Percentiles rank a stretch among this genome's conserved stretches.
These are phyloP conservation scores for Apiospora koreana DNA, from an alignment of 2,329 filamentous ascomycete genomes.

Conservation along the genomic window DNA sequence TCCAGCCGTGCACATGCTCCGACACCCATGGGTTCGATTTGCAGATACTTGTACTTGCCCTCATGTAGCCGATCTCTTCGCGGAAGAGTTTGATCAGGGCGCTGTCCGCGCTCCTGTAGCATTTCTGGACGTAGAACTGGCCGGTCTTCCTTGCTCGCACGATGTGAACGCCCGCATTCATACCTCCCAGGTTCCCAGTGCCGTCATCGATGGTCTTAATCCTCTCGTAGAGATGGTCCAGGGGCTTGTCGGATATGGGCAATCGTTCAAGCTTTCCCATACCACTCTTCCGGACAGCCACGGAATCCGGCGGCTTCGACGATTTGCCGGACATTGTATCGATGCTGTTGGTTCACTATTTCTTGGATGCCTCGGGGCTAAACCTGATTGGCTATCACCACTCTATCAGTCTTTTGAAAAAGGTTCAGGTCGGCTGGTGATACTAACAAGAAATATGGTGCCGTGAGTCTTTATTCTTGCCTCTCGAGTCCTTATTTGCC, in stretches of 20 bases:
- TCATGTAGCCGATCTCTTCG: conserved; percentile 14
- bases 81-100: conserved; percentile 10
- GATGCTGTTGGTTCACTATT: neutral
- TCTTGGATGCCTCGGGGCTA: too few relatives aligned
- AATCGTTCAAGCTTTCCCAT: neutral
- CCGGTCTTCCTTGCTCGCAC: conserved; percentile 9
- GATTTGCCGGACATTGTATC: neutral
- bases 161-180: conserved; percentile 17
- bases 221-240: conserved; percentile 13
- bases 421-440: neutral
- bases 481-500: neutral
- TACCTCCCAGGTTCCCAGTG: conserved; percentile 12
- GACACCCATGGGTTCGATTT: neutral
- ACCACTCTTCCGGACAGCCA: neutral
- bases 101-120: conserved; percentile 11
- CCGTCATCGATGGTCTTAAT: conserved; percentile 14
- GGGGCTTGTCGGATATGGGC: neutral
- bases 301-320: neutral
- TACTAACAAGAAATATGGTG: neutral
- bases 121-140: conserved; percentile 16
- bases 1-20: neutral
- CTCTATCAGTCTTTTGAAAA: neutral
- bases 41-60: neutral
- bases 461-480: neutral
- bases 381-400: neutral